These are phyloP conservation scores for Mikania micrantha DNA, from an alignment of 129 eudicot genomes.

Conservation along the genomic window DNA sequence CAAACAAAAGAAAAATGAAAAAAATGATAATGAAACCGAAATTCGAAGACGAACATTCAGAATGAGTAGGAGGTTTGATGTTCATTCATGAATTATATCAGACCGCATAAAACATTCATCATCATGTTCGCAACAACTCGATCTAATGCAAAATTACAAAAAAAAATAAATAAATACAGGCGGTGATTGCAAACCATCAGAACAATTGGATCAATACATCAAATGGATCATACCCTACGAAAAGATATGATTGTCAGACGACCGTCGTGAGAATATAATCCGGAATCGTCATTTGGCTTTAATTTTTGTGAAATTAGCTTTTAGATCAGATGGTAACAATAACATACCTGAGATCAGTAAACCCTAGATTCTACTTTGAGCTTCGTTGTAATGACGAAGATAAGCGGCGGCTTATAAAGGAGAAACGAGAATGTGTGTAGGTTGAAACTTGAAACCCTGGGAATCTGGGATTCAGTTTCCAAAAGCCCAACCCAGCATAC, in stretches of 20 bases:
- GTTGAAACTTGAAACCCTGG: neutral
- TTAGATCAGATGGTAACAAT: neutral
- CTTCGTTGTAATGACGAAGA: neutral
- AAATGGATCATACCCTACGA: slow-evolving; percentile 29
- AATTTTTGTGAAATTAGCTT: neutral
- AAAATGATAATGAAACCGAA: neutral
- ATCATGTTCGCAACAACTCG: slow-evolving; percentile 19
- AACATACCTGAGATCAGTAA: neutral
- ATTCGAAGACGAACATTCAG: slow-evolving; percentile 30
- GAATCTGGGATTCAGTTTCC: neutral
- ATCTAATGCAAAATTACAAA: neutral
- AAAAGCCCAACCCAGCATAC: slow-evolving; percentile 4
- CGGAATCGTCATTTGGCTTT: slow-evolving; percentile 44
- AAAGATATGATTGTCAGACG: slow-evolving; percentile 47
- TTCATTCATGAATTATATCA: slow-evolving; percentile 42
- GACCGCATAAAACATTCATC: slow-evolving; percentile 33
- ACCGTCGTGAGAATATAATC: slow-evolving; percentile 57
- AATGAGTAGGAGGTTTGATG: slow-evolving; percentile 58
- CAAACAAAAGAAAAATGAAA: too few species aligned
- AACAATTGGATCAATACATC: slow-evolving; percentile 42
- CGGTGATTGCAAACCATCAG: slow-evolving; percentile 31
- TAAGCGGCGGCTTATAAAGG: slow-evolving; percentile 6
- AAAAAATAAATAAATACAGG: too few species aligned
- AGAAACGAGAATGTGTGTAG: neutral
- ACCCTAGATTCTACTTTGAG: neutral